Evolutionary conservation across 306 rosid species (phyloP), one percentile per base, ranked within the genome.

Genomic region (Delonix regia): DNA sequence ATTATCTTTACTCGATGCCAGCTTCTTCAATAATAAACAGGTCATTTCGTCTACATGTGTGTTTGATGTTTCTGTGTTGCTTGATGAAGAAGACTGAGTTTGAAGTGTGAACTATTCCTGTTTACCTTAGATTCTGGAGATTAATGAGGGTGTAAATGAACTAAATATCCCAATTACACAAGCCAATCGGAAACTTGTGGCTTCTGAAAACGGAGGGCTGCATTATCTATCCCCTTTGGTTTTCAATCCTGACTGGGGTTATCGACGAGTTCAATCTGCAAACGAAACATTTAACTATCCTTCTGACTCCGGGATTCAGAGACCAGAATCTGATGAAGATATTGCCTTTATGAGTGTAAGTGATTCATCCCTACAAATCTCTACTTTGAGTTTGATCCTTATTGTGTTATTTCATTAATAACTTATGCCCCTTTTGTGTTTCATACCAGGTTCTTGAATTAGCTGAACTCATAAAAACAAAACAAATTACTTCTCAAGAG

Each of bases 341-440:
- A 79, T 94, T 73, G 94, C 91, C 28, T 91, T 87, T 75, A 86
- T 94, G 88, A 88, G 78, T 76, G 97, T 91, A 78, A 79, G 89
- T 80, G 73, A 52, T 84, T 33, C 69, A 18, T 74, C 53, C 73
- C 62, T 48, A 11, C 27, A 28, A 42, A 57, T 39, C 28, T 8
- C 51, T 59, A 66, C 42, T 72, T 82, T 80, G 78, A 76, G 52
- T 78, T 70, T 44, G 67, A 10, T 44, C 25, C 51, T 41, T 48
- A 44, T 65, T 39, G 47, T 21, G 59, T 79, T 70, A 24, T 57
- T 78, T 74, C 47, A 18, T 72, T 18, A 65, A 33, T 62, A 39
- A 18, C 10, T 44, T 7, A 4, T 56, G 10, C 36, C 11, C 18
- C 38, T 80, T 44, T 8, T 55, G 18, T 78, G 63, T 76, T 76